A percentile compares a stretch with the other conserved stretches of the same genome.
phyloP scores from a whole-genome alignment of 2,329 filamentous ascomycete genomes.

The Colletotrichum viniferum region DNA sequence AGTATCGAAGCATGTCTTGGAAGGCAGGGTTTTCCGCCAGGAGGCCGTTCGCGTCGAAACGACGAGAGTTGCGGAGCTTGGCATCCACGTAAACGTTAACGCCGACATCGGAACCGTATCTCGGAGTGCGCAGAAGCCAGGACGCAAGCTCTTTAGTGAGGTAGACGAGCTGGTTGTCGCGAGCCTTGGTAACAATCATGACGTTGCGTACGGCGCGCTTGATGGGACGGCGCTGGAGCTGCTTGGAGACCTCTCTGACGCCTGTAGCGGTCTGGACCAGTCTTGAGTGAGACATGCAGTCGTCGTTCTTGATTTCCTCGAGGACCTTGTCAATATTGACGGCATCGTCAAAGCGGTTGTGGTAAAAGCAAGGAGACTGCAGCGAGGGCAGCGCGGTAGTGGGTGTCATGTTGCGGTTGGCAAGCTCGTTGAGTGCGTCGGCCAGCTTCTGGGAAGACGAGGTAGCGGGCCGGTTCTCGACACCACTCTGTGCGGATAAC shows the following conservation, averaged over 20 bases:
- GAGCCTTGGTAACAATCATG: constrained; percentile 98
- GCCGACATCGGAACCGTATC: constrained; percentile 88
- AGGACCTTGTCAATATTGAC: constrained; percentile 94
- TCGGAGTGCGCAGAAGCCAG: constrained; percentile 87
- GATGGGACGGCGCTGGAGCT: constrained; percentile 89
- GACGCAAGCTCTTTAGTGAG: constrained; percentile 85
- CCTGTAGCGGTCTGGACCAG: constrained; percentile 94
- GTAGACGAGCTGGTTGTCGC: constrained; percentile 90
- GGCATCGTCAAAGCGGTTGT: constrained; percentile 94
- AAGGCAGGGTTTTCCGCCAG: constrained; percentile 77
- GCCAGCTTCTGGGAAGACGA: constrained; percentile 67
- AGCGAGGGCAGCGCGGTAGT: constrained; percentile 68
- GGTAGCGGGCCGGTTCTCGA: constrained; percentile 44
- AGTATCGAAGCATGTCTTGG: constrained; percentile 86
- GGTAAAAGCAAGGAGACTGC: constrained; percentile 96
- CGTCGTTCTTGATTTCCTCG: constrained; percentile 89
- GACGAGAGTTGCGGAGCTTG: constrained; percentile 85
- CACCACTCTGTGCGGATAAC: constrained; percentile 49
- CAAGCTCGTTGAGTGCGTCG: constrained; percentile 61
- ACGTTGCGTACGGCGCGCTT: constrained; percentile 90
- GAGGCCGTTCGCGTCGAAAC: constrained; percentile 80
- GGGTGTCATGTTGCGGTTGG: constrained; percentile 42
- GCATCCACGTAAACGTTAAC: constrained; percentile 98
- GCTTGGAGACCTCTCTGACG: constrained; percentile 93
- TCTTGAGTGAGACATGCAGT: constrained; percentile 90